Percentiles rank a stretch among this genome's conserved stretches.
Evolutionary conservation across 169 alveolate species (phyloP).

Genomic region (Eimeria praecox): DNA sequence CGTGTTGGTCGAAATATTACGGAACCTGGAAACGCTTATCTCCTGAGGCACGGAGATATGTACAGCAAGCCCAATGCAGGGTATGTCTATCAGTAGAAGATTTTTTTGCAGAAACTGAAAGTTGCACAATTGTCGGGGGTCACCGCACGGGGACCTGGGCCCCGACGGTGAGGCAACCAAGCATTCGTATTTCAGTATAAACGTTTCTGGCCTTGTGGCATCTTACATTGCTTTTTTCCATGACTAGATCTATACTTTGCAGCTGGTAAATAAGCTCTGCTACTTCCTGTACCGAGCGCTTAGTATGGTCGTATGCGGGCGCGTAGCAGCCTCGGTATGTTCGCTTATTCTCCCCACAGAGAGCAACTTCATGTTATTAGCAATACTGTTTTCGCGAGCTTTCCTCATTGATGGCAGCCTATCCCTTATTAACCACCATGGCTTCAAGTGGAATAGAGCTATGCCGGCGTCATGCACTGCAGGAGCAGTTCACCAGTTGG

Average conservation of each 20-base stretch:
- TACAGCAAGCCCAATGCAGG: neutral
- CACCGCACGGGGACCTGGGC: slow-evolving; percentile 32
- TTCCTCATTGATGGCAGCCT: neutral
- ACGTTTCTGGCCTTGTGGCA: neutral
- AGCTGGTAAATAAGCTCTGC: neutral
- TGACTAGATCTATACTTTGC: neutral
- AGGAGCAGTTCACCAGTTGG: neutral
- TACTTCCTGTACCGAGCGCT: neutral
- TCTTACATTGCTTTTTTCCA: neutral
- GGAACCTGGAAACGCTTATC: neutral
- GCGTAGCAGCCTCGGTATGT: neutral
- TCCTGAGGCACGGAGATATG: neutral
- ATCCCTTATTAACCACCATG: neutral
- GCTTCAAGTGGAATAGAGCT: neutral
- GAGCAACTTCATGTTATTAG: neutral
- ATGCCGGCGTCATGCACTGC: neutral
- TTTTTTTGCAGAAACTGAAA: neutral
- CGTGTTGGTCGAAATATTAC: neutral
- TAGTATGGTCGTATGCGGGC: neutral
- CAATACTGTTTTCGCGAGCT: neutral
- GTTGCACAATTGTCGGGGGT: slow-evolving; percentile 11
- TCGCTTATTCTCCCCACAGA: neutral
- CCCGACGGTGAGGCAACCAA: neutral
- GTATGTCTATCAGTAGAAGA: neutral
- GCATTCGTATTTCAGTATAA: neutral